Percentiles rank a stretch among this genome's conserved stretches.
These are phyloP conservation scores for Kuraishia piskuri DNA, from an alignment of 805 yeast species.

Conservation along the genomic window DNA sequence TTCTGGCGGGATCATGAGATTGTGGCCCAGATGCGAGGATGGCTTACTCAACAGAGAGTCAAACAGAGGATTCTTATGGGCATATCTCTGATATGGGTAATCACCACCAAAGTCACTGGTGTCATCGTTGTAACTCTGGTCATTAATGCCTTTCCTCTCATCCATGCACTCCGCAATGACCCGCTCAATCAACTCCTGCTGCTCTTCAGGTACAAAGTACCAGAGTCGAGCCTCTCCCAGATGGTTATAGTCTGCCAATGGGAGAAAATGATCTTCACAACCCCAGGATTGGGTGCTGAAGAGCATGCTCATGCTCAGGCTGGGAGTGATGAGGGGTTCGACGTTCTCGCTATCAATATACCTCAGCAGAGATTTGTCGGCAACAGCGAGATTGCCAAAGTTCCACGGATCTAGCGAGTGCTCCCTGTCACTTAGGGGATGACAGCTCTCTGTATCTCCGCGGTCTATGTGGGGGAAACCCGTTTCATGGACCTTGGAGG, in stretches of 20 bases:
- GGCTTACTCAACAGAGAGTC: constrained; percentile 18
- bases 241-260: constrained; percentile 43
- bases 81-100: background rate
- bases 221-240: constrained; percentile 48
- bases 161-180: constrained; percentile 11
- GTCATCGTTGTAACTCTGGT: background rate
- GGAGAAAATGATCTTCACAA: constrained; percentile 52
- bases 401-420: constrained; percentile 40
- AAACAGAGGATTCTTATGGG: constrained; percentile 16
- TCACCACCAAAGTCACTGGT: background rate
- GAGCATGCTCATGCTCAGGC: constrained; percentile 42
- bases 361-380: constrained; percentile 39
- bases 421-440: background rate
- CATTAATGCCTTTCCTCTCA: background rate
- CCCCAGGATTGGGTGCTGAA: constrained; percentile 50
- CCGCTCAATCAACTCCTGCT: constrained; percentile 41
- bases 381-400: constrained; percentile 42
- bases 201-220: constrained; percentile 56
- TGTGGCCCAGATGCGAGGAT: background rate
- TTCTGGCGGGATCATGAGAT: constrained; percentile 41
- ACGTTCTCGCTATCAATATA: constrained; percentile 34
- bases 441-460: constrained; percentile 2
- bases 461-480: constrained; percentile 20
- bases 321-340: constrained; percentile 32
- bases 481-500: constrained; percentile 30